phyloP scores from a whole-genome alignment of 2,329 filamentous ascomycete genomes.

The Cercospora beticola region DNA sequence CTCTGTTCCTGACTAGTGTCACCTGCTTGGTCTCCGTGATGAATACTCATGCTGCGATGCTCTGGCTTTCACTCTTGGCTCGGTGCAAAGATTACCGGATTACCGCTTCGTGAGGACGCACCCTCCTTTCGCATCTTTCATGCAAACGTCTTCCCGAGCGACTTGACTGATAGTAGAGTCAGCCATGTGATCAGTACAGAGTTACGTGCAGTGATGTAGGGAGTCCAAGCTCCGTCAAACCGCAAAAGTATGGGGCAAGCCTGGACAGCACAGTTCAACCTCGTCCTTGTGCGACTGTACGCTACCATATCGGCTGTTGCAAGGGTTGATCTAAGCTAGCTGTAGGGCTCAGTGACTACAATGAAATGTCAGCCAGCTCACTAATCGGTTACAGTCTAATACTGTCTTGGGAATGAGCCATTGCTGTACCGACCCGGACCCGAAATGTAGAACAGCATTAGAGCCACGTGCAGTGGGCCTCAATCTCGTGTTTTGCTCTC shows the following conservation, averaged over 20 bases:
- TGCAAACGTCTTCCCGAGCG: too few relatives aligned
- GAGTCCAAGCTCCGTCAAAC: not conserved
- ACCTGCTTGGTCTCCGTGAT: not conserved
- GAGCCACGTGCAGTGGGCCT: not conserved
- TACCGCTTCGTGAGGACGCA: too few relatives aligned
- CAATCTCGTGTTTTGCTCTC: not conserved
- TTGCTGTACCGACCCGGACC: not conserved
- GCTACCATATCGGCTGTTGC: not conserved
- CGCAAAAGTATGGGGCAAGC: not conserved
- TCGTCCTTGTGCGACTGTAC: not conserved
- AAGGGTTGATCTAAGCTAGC: not conserved
- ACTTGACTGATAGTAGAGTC: not conserved
- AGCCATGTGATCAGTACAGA: not conserved
- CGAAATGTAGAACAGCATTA: not conserved
- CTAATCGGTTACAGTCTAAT: not conserved
- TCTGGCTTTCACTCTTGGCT: not conserved
- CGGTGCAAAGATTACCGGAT: too few relatives aligned
- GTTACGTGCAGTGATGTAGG: not conserved
- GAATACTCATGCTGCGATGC: not conserved
- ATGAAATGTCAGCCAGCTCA: not conserved
- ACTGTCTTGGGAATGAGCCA: not conserved
- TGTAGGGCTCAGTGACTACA: not conserved
- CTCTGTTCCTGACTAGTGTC: not conserved
- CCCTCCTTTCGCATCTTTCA: too few relatives aligned
- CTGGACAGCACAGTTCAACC: not conserved